Base-by-base conservation (phyloP, 73 alveolate species). In the Tetrahymena malaccensis region DNA sequence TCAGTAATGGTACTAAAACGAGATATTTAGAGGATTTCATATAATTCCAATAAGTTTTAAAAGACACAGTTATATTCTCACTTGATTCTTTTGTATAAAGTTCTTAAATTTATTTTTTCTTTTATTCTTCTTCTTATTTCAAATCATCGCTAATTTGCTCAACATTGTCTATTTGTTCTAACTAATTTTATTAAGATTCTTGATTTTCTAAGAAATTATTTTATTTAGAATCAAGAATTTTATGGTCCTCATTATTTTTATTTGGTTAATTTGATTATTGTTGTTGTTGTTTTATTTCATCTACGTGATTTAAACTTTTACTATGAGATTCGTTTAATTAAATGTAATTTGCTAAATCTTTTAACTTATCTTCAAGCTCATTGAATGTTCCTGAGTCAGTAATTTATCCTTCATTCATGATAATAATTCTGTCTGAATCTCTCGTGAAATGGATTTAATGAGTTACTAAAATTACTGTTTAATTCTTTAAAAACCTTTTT, bases 371-470 rank as follows among this genome's bases (percentile, higher is more conserved):
- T 94, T 94, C 89, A 9, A 94, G 38, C 43, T 94, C 12, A 15
- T 94, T 93, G 83, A 55, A 94, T 10, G 93, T 19, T 3, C 96
- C 96, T 57, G 57, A 37, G 0, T 89, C 50, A 21, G 40, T 58
- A 16, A 94, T 16, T 34, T 55, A 35, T 4, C 99, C 99, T 94
- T 96, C 50, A 37, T 97, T 95, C 35, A 97, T 35, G 31, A 97
- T 58, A 43, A 96, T 37, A 25, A 97, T 94, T 55, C 93, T 96
- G 43, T 83, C 96, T n/a, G 93, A 56, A 55, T 85, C 55, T 25
- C 93, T 95, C 11, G 95, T 55, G 85, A 84, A 97, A 38, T 97
- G 93, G 10, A 96, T 93, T 93, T 96, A 93, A 94, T 97, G 98
- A 6, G 98, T 97, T 10, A 85, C 97, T 35, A 97, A 84, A 37